phyloP scores from a whole-genome alignment of 2,329 filamentous ascomycete genomes.

The Laburnicola sp. region DNA sequence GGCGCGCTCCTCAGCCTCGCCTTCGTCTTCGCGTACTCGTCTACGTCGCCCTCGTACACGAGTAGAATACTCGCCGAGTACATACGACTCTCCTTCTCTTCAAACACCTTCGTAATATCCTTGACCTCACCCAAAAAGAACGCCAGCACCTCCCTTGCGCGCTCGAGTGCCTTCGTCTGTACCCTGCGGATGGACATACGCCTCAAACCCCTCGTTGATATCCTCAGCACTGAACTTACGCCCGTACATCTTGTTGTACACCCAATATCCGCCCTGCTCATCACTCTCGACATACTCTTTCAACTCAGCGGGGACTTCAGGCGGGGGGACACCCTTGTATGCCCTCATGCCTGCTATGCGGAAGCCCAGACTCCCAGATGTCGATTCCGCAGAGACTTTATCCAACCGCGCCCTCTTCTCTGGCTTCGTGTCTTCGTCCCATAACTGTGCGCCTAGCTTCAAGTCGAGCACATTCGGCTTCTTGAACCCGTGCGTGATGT shows the following conservation, averaged over 20 bases:
- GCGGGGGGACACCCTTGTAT: conserved; percentile 46
- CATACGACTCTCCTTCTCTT: conserved; percentile 67
- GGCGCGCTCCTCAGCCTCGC: conserved; percentile 25
- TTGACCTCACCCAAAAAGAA: conserved; percentile 52
- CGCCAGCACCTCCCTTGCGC: conserved; percentile 53
- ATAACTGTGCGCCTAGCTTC: conserved; percentile 84
- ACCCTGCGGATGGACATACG: conserved; percentile 55
- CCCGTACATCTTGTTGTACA: conserved; percentile 69
- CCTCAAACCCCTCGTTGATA: conserved; percentile 60
- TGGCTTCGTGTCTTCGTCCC: conserved; percentile 70
- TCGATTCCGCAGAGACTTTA: conserved; percentile 61
- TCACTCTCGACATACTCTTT: conserved; percentile 44
- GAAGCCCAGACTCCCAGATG: conserved; percentile 63
- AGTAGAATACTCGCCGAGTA: conserved; percentile 67
- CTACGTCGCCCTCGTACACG: conserved; percentile 66
- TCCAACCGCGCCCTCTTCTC: conserved; percentile 64
- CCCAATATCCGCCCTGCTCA: conserved; percentile 57
- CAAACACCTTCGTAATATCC: conserved; percentile 60
- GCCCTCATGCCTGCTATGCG: conserved; percentile 68
- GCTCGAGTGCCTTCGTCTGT: conserved; percentile 31
- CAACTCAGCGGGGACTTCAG: conserved; percentile 27
- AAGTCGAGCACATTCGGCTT: conserved; percentile 89
- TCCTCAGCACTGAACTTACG: conserved; percentile 59
- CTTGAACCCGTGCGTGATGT: conserved; percentile 77
- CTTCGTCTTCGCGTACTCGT: conserved; percentile 54